Base-by-base conservation (phyloP, 768 basidiomycete genomes). In the Phallus indusiatus region DNA sequence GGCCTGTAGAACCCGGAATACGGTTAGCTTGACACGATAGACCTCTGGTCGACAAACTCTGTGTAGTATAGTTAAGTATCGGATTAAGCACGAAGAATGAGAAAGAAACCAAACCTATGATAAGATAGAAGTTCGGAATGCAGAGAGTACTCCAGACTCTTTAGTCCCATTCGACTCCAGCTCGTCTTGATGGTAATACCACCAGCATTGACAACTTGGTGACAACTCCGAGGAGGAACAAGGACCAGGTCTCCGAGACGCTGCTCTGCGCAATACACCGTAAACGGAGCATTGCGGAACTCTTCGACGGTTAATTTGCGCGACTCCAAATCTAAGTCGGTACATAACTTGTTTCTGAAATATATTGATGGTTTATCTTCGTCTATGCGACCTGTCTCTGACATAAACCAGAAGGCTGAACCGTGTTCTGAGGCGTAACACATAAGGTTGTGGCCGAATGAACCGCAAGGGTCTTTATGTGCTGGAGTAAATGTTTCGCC, bases 331-430 rank as follows among this genome's bases (percentile, higher is more conserved):
- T 93, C 90, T 5, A 92, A 66, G 67, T 84, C 84, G 51, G 80
- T 74, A 0, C 71, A 68, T 24, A 86, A 70, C 46, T 70, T 69
- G 16, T 67, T 62, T 6, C 69, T 66, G 62, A 92, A 89, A 66
- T 85, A 88, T 5, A 80, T 86, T 10, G 66, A 69, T 10, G 77
- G 73, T 14, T 86, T 81, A 60, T 76, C 79, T 14, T 35, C 35
- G 16, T 59, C 14, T 11, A 53, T 16, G 11, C 10, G 5, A 0
- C 80, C 75, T 24, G 81, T 76, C 60, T 77, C 73, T 1, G 90
- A 90, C 86, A 93, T 89, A 70, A 92, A 91, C 90, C 90, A 92
- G 66, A 83, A 88, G 0, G 89, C 84, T 1, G 84, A 85, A 0
- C 85, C 88, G 46, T 71, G 76, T 21, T 82, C 72, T 66, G 89